phyloP scores from a whole-genome alignment of 2,329 filamentous ascomycete genomes.

The Alternaria tenuissima region DNA sequence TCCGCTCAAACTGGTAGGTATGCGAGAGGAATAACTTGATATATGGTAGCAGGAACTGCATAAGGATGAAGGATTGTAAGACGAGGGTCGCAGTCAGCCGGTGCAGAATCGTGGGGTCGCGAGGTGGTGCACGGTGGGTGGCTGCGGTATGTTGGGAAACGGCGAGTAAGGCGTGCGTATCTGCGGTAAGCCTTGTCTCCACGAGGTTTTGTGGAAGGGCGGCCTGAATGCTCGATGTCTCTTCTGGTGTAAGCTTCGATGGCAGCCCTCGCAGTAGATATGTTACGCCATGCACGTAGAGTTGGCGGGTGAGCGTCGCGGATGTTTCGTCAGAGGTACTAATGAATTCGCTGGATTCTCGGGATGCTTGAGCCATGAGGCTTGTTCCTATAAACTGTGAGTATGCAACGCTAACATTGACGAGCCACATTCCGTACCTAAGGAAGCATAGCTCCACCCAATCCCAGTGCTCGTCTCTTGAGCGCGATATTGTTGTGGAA shows the following conservation, averaged over 20 bases:
- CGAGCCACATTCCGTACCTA: constrained; percentile 48
- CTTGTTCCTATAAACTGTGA: constrained; percentile 52
- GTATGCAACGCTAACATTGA: neutral
- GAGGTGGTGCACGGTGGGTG: constrained; percentile 15
- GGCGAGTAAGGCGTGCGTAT: constrained; percentile 27
- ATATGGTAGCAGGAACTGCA: constrained; percentile 70
- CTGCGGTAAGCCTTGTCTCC: constrained; percentile 20
- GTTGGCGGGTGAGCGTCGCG: constrained; percentile 63
- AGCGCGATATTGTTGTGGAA: constrained; percentile 29
- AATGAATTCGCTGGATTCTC: constrained; percentile 53
- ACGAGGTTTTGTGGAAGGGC: constrained; percentile 56
- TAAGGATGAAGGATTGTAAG: constrained; percentile 65
- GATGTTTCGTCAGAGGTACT: constrained; percentile 45
- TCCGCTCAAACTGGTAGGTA: constrained; percentile 69
- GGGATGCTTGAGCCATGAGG: constrained; percentile 57
- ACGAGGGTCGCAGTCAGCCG: constrained; percentile 65
- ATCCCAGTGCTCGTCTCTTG: constrained; percentile 52
- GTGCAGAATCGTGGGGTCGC: constrained; percentile 63
- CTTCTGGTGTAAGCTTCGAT: constrained; percentile 62
- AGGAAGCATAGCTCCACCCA: constrained; percentile 61
- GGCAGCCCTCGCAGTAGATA: constrained; percentile 72
- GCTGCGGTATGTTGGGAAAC: constrained; percentile 15
- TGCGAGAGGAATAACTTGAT: constrained; percentile 62
- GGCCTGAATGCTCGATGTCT: constrained; percentile 61
- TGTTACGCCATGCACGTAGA: constrained; percentile 70